Base-by-base conservation (phyloP, 2,329 filamentous ascomycete genomes). In the Stachybotrys echinatus region DNA sequence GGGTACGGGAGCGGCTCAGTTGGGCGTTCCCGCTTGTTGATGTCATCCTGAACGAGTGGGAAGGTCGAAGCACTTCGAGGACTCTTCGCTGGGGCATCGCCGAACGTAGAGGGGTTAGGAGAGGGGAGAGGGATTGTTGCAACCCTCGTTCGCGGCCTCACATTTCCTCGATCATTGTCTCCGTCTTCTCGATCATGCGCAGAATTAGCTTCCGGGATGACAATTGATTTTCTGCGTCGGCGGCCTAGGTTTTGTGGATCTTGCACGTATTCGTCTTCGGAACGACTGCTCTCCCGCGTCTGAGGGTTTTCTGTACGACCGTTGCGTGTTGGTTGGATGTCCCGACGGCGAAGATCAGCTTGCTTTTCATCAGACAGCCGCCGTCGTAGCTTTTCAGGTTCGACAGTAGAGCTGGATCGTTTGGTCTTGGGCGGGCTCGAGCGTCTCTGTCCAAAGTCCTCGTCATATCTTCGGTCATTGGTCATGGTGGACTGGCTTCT, bases 261-360 rank as follows among this genome's bases (percentile, higher is more conserved):
- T 49, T 61, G 68, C 12, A 62, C 52, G 27, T 65, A 58, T 10
- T 74, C 73, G 19, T 74, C 72, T 22, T 66, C 69, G 3, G 70
- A 72, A 31, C 67, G 67, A 18, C 61, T 70, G 6, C 66, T 66
- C n/a, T 67, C 65, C 23, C 44, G 14, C 64, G 60, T 4, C 61
- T 64, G 65, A 4, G 68, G 66, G 40, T 54, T 57, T 21, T 67
- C 67, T 45, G 59, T 64, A 27, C 60, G 65, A n/a, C 57, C 58
- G 14, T 54, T 61, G 19, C 59, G 62, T 7, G 60, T 59, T 2
- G 18, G 12, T 18, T 7, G 38, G 18, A 58, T 62, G 18, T 59
- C 57, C 21, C 59, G 55, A 17, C 58, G 58, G 18, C 59, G 55
- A 14, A 60, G 44, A 6, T 65, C 65, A n/a, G 52, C 52, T 6